Evolutionary conservation across 2,329 filamentous ascomycete species (phyloP).

Genomic region (Penicillium griseofulvum): DNA sequence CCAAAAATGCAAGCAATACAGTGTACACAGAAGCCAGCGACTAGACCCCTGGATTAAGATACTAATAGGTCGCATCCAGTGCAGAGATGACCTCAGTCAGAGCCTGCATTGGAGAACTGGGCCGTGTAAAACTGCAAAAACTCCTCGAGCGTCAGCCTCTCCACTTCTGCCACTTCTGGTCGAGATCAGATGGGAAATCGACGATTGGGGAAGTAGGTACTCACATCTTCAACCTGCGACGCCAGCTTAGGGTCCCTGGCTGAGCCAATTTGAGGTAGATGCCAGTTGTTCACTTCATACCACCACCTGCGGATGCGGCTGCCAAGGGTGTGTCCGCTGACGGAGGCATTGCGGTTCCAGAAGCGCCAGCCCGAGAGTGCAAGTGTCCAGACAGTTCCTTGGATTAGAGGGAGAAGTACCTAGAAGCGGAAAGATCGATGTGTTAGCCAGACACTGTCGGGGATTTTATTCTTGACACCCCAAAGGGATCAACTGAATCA

Average conservation of each 20-base stretch:
- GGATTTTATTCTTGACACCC: background rate
- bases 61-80: background rate
- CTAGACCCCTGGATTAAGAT: background rate
- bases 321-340: constrained; percentile 74
- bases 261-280: constrained; percentile 52
- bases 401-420: constrained; percentile 81
- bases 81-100: constrained; percentile 23
- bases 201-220: constrained; percentile 14
- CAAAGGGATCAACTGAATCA: background rate
- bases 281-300: constrained; percentile 93
- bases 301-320: constrained; percentile 84
- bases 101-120: constrained; percentile 35
- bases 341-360: constrained; percentile 77
- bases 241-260: constrained; percentile 34
- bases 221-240: constrained; percentile 46
- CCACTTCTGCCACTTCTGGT: constrained; percentile 7
- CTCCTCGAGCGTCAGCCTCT: constrained; percentile 32
- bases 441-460: constrained; percentile 1
- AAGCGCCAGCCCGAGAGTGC: constrained; percentile 81
- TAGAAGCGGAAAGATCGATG: constrained; percentile 36
- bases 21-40: constrained; percentile 1
- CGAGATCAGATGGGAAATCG: background rate
- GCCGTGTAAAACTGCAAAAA: constrained; percentile 39
- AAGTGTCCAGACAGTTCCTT: constrained; percentile 87
- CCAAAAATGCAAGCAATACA: constrained; percentile 19